Evolutionary conservation across 2,329 filamentous ascomycete species (phyloP).

Genomic region (Apiospora hydei): DNA sequence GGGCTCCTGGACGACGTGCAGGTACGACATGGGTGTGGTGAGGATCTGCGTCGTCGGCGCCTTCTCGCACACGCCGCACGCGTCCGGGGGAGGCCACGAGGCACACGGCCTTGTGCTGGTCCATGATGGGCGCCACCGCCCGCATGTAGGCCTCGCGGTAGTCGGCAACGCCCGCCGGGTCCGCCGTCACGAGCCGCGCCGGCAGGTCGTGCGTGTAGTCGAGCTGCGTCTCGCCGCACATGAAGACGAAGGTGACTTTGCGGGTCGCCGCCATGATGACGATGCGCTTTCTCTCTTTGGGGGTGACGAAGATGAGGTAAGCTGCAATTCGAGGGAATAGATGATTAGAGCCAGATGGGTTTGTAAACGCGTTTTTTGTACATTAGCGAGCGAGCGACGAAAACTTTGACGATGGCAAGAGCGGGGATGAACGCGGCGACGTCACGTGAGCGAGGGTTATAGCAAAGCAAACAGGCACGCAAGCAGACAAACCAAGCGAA

Average conservation of each 20-base stretch:
- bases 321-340: no score
- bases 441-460: not conserved
- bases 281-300: not conserved
- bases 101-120: slow-evolving; percentile 25
- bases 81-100: slow-evolving; percentile 17
- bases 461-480: not conserved
- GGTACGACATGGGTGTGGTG: slow-evolving; percentile 28
- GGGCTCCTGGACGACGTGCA: slow-evolving; percentile 25
- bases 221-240: slow-evolving; percentile 24
- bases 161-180: not conserved
- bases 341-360: not conserved
- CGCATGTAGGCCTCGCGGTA: slow-evolving; percentile 25
- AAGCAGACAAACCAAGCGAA: not conserved
- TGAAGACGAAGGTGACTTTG: slow-evolving; percentile 25
- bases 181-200: slow-evolving; percentile 22
- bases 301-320: not conserved
- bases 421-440: not conserved
- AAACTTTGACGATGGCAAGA: not conserved
- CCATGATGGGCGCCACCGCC: slow-evolving; percentile 27
- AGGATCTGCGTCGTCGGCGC: slow-evolving; percentile 23
- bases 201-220: slow-evolving; percentile 24
- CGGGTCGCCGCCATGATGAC: slow-evolving; percentile 24
- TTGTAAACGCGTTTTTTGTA: not conserved
- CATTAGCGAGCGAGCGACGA: not conserved
- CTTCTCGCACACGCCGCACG: slow-evolving; percentile 24